Percentiles rank a stretch among this genome's conserved stretches.
Evolutionary conservation across 352 stramenopile species (phyloP).

Genomic region (Globisporangium nagaii): DNA sequence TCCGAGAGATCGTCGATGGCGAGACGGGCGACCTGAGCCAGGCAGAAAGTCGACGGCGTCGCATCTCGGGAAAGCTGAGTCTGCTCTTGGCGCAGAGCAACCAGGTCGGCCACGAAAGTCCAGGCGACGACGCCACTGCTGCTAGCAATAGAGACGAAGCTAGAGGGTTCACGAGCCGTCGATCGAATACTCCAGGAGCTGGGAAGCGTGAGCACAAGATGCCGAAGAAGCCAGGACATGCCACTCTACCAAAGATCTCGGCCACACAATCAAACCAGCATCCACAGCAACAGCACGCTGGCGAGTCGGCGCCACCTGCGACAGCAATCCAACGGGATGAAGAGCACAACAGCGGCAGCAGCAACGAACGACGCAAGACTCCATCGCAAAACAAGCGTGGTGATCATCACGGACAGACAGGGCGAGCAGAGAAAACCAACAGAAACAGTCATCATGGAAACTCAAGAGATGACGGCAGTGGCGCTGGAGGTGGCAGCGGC

Average conservation of each 20-base stretch:
- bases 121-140: not conserved
- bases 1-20: conserved; percentile 39
- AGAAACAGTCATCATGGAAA: not conserved
- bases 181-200: not conserved
- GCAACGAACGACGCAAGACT: not conserved
- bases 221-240: not conserved
- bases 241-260: not conserved
- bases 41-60: not conserved
- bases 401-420: too few species aligned
- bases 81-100: conserved; percentile 11
- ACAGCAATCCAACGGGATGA: not conserved
- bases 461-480: not conserved
- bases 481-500: not conserved
- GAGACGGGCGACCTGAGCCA: not conserved
- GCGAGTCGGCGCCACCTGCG: not conserved
- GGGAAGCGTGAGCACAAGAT: not conserved
- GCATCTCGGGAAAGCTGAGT: conserved; percentile 9
- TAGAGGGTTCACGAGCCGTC: not conserved
- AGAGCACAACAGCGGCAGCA: too few species aligned
- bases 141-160: not conserved
- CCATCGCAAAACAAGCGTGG: not conserved
- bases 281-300: not conserved
- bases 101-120: conserved; percentile 2
- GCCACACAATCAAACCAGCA: not conserved
- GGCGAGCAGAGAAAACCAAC: not conserved